Base-by-base conservation (phyloP, 2,329 filamentous ascomycete species). In the Fusarium musae region DNA sequence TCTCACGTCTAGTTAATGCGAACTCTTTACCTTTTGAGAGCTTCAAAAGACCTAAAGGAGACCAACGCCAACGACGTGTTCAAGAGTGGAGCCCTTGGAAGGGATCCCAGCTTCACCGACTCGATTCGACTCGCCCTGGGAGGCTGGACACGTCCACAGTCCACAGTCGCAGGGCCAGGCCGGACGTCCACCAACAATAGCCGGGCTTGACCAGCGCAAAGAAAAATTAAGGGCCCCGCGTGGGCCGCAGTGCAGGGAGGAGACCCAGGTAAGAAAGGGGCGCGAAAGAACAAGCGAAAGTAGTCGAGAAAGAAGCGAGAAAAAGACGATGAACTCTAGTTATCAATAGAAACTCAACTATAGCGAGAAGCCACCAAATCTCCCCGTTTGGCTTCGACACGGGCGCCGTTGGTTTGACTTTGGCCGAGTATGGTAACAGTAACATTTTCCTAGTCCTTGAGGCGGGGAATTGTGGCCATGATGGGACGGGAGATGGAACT, bases 41-140 rank as follows among this genome's bases (percentile, higher is more conserved):
- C 62, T 66, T 75, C 73, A 59, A 65, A 60, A 62, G 36, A 52
- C 73, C 67, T 58, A 61, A 69, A 69, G 61, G 70, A 74, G 71
- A 74, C 72, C 65, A 74, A 70, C 71, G 72, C 72, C 65, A 76
- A 70, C 69, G 72, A 67, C 56, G 65, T 74, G 66, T 71, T 65
- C 61, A 64, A 58, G 69, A 68, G 63, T 71, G 68, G 69, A 75
- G 63, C 70, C 62, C 59, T 23, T 50, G 66, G 62, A 73, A 70
- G 54, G 40, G 66, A 66, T 74, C 75, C 74, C 67, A 56, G 65
- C 73, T 66, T 67, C 71, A 73, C 71, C 71, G 71, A 73, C 71
- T 77, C 70, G 66, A 63, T 50, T 74, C 26, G 70, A 54, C 42
- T 42, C 47, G 54, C 50, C 50, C 50, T 37, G 61, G 64, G 63